Base-by-base conservation (phyloP, 805 yeast genomes). In the Saturnispora hagleri region DNA sequence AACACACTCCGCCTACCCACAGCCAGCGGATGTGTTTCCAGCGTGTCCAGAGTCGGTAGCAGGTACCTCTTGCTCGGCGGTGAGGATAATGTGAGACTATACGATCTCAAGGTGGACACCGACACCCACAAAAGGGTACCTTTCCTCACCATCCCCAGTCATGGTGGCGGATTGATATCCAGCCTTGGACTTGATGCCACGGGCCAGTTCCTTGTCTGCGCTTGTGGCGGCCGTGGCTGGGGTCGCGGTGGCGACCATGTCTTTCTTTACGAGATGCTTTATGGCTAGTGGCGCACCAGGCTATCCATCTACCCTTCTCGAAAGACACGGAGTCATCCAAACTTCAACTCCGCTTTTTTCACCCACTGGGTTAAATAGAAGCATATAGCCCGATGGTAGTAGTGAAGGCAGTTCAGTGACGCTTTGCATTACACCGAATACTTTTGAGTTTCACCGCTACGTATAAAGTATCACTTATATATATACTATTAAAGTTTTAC, bases 161-260 rank as follows among this genome's bases (percentile, higher is more conserved):
- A 93, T 66, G 96, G 88, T 62, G 98, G 99, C 47, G 96, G 97
- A 27, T 79, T 81, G 3, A 71, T 93, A 34, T 85, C 95, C 46
- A 80, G 81, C 49, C 70, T 93, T 56, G 73, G 79, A 51, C 83
- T 90, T 22, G 46, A 43, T n/a, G 46, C 20, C 20, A 43, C 46
- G 2, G 88, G 95, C 40, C 70, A 93, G 55, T 93, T 86, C 65
- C 74, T 93, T 84, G 77, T 91, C 5, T 84, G 96, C 61, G 83
- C 97, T 0, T 85, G 95, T 64, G 99, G 99, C 9, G 88, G 86
- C 56, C 77, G 97, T 61, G 99, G 99, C 5, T 91, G 97, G 97
- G 89, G 84, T 58, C 89, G 95, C 3, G 70, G 84, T 24, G 84
- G 93, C 1, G 97, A 89, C 53, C 77, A 81, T n/a, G 86, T 86